Evolutionary conservation across 371 early-diverging fungal species (phyloP).

Genomic region (Mucor circinelloides): DNA sequence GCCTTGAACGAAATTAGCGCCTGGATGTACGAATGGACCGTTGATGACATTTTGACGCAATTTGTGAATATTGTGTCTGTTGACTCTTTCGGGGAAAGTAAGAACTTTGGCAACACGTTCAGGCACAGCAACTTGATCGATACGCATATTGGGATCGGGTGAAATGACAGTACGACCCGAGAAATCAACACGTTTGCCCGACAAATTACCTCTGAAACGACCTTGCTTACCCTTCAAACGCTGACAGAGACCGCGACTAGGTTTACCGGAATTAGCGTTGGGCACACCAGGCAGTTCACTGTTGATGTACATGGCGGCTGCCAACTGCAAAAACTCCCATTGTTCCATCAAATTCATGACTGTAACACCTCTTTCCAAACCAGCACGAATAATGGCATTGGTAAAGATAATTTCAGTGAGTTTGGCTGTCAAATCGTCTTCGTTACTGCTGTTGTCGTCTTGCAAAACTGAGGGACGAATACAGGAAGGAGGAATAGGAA

Average conservation of each 20-base stretch:
- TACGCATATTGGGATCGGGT: constrained; percentile 99
- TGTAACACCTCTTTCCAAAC: constrained; percentile 84
- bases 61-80: constrained; percentile 83
- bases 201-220: constrained; percentile 99
- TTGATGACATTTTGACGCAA: constrained; percentile 84
- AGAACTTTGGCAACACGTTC: constrained; percentile 93
- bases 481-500: constrained; percentile 98
- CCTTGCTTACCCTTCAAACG: constrained; percentile 99
- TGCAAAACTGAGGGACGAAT: constrained; percentile 98
- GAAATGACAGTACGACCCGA: constrained; percentile 99
- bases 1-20: constrained; percentile 89
- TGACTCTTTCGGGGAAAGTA: constrained; percentile 98
- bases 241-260: constrained; percentile 93
- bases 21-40: constrained; percentile 94
- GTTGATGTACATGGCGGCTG: constrained; percentile 97
- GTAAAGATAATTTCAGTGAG: constrained; percentile 96
- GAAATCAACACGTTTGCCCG: constrained; percentile 99
- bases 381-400: constrained; percentile 86
- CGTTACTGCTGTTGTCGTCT: constrained; percentile 92
- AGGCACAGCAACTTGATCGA: constrained; percentile 99
- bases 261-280: constrained; percentile 64
- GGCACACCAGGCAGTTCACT: constrained; percentile 92
- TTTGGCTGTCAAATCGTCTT: constrained; percentile 99
- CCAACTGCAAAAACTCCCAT: constrained; percentile 98
- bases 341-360: constrained; percentile 88